These are phyloP conservation scores for Suillus bovinus DNA, from an alignment of 768 basidiomycete species.

Conservation along the genomic window DNA sequence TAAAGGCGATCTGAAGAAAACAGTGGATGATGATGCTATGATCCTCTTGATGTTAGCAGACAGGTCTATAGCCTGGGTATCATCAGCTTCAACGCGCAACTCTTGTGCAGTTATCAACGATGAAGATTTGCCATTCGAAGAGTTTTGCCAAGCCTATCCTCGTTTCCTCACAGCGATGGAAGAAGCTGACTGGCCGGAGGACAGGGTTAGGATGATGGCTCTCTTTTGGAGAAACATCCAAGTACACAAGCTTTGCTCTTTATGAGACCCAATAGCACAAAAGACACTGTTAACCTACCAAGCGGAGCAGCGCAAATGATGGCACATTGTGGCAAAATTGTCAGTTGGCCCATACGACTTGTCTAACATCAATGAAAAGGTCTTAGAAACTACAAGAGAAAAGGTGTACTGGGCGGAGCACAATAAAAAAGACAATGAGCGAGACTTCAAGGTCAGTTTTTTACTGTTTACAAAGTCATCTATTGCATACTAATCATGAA, in stretches of 20 bases:
- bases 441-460: background rate
- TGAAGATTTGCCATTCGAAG: background rate
- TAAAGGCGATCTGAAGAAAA: background rate
- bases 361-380: background rate
- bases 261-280: fast-evolving
- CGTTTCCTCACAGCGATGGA: background rate
- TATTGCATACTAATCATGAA: too few relatives aligned
- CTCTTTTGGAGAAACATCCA: background rate
- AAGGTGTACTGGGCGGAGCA: background rate
- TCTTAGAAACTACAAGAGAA: fast-evolving
- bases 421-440: background rate
- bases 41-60: background rate
- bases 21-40: background rate
- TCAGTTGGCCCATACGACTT: background rate
- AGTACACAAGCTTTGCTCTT: fast-evolving
- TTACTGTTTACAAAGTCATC: too few relatives aligned
- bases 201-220: background rate
- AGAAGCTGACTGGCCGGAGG: background rate
- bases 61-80: fast-evolving
- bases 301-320: background rate
- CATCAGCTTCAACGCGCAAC: fast-evolving
- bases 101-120: background rate
- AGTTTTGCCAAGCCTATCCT: background rate
- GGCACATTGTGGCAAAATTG: fast-evolving
- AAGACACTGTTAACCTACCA: background rate